Evolutionary conservation across 441 rosid genomes (phyloP).

Genomic region (Jatropha multifida): DNA sequence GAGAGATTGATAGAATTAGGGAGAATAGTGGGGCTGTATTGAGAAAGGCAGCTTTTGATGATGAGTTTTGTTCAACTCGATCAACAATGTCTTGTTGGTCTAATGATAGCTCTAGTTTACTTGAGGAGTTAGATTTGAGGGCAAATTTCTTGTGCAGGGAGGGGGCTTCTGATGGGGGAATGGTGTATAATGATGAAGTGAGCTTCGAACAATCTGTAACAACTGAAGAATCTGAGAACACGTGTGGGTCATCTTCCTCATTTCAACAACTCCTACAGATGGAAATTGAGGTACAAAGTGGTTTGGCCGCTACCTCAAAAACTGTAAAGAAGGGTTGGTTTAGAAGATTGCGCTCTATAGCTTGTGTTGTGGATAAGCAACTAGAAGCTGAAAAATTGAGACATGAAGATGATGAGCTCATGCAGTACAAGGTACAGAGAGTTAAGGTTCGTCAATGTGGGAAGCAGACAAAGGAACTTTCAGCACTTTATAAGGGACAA

Average conservation of each 20-base stretch:
- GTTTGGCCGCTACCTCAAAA: constrained; percentile 15
- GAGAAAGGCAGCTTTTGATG: constrained; percentile 37
- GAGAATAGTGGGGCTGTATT: constrained; percentile 46
- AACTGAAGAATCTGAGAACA: constrained; percentile 33
- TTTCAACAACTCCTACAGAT: constrained; percentile 32
- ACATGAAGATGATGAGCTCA: constrained; percentile 24
- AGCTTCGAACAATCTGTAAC: constrained; percentile 23
- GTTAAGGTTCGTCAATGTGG: constrained; percentile 47
- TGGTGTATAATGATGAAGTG: constrained; percentile 29
- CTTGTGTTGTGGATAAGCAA: constrained; percentile 51
- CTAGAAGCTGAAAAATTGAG: constrained; percentile 31
- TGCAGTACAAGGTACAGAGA: constrained; percentile 39
- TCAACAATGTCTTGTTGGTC: constrained; percentile 37
- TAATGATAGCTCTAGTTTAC: constrained; percentile 30
- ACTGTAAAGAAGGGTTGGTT: constrained; percentile 63
- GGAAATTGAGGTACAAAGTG: constrained; percentile 35
- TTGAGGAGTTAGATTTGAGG: constrained; percentile 22
- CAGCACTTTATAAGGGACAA: constrained; percentile 59
- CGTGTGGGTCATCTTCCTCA: constrained; percentile 38
- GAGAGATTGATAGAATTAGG: constrained; percentile 34
- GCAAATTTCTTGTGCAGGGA: constrained; percentile 35
- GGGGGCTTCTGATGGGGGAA: constrained; percentile 30
- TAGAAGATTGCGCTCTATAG: constrained; percentile 45
- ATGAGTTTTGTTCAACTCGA: constrained; percentile 35
- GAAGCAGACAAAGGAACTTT: constrained; percentile 70